phyloP scores from a whole-genome alignment of 2,329 filamentous ascomycete species.

The Thelonectria olida region DNA sequence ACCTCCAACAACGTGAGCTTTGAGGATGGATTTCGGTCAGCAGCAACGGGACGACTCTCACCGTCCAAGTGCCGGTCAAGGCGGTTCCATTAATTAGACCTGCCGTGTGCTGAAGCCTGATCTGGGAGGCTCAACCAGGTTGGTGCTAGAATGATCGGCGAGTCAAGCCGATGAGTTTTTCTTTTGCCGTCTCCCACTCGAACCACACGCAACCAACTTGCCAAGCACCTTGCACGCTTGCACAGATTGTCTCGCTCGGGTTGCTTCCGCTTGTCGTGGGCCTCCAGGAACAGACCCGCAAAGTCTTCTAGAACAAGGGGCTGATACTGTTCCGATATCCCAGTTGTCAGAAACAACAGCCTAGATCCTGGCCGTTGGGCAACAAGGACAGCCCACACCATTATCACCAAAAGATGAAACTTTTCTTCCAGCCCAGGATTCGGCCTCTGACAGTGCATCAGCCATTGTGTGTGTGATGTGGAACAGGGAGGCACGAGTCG shows the following conservation, averaged over 20 bases:
- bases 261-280: background rate
- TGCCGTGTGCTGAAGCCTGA: background rate
- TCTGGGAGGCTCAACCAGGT: background rate
- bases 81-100: background rate
- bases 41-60: background rate
- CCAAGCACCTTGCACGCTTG: background rate
- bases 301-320: conserved; percentile 2
- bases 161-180: background rate
- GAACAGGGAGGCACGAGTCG: background rate
- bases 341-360: background rate
- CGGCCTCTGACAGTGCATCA: background rate
- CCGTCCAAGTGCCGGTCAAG: background rate
- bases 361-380: background rate
- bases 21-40: background rate
- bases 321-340: too few species aligned
- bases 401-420: background rate
- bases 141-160: background rate
- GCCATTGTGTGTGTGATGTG: conserved; percentile 4
- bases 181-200: background rate
- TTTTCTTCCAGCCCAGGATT: background rate
- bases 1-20: background rate
- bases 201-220: background rate
- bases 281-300: background rate
- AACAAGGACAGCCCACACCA: background rate
- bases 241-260: background rate